Evolutionary conservation across 1,284 basidiomycete genomes (phyloP).

Genomic region (Irpex sp.): DNA sequence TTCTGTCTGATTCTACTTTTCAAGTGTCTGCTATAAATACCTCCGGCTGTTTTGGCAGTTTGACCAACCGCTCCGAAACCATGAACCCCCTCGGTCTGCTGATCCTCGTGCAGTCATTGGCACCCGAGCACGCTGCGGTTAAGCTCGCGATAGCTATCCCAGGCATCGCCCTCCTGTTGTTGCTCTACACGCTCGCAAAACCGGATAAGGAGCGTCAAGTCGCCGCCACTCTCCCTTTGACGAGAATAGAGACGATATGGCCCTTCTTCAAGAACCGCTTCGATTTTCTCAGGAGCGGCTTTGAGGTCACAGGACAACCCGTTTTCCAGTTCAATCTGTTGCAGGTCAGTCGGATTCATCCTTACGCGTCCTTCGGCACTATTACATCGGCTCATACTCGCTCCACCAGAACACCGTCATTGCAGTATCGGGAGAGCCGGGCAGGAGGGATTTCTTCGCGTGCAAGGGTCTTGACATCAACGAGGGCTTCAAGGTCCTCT

Average conservation of each 20-base stretch:
- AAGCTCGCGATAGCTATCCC: conserved; percentile 54
- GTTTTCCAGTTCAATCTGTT: conserved; percentile 67
- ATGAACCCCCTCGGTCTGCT: conserved; percentile 54
- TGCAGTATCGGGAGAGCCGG: conserved; percentile 68
- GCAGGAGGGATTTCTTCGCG: conserved; percentile 63
- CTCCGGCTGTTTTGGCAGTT: neutral
- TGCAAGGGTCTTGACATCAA: conserved; percentile 67
- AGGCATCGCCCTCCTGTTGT: conserved; percentile 47
- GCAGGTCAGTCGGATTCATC: conserved; percentile 36
- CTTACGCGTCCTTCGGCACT: conserved; percentile 12
- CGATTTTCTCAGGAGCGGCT: conserved; percentile 69
- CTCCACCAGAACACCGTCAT: conserved; percentile 56
- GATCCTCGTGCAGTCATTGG: conserved; percentile 52
- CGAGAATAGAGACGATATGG: conserved; percentile 49
- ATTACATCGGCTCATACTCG: conserved; percentile 17
- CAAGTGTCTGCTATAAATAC: neutral
- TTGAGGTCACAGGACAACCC: conserved; percentile 58
- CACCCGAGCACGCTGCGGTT: conserved; percentile 49
- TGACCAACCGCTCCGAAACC: conserved; percentile 1
- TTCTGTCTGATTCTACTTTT: conserved; percentile 5
- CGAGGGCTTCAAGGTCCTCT: conserved; percentile 72
- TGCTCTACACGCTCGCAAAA: conserved; percentile 36
- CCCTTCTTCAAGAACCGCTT: conserved; percentile 67
- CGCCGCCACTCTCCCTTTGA: conserved; percentile 53
- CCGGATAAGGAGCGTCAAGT: conserved; percentile 30